Evolutionary conservation across 179 eudicot species (phyloP), one percentile per base, ranked within the genome.

Genomic region (Beta macrorhiza): DNA sequence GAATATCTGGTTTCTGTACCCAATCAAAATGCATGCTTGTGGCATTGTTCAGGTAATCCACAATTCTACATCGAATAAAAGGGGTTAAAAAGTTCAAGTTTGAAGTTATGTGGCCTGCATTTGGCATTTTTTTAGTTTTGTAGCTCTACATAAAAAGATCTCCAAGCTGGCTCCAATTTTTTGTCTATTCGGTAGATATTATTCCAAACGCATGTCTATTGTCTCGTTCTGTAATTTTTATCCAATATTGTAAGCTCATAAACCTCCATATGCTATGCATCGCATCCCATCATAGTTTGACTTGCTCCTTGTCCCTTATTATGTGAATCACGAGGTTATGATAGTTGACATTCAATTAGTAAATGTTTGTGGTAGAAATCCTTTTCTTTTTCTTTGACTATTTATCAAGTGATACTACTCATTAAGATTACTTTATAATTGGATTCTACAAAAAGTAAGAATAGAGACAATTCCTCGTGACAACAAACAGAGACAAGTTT

Each of bases 251-350:
- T 10, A 61, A 61, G 7, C 7, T 22, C 37, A 20, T 25, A 0
- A 65, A 29, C 15, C 3, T 2, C 13, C 4, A 69, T 45, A 69
- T 69, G 76, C 76, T 73, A 25, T 25, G 76, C 37, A 73, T 49
- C 76, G 61, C 45, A 55, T 52, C 76, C 4, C 49, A 20, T 53
- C 42, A 1, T 37, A 37, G 42, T 52, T 73, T 52, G 76, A 73
- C 76, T 55, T 53, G 44, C 17, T 25, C 53, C 52, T 68, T 47
- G 32, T 49, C 14, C 15, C 17, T 51, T 52, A 2, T 37, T 37
- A 73, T 73, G 76, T 73, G 76, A 73, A 53, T 73, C 76, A 73
- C 25, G 76, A 73, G 75, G 75, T 71, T 71, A 20, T 10, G 22
- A 12, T 70, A 7, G 74, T 70, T 70, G 74, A 70, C 74, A 17